Base-by-base conservation (phyloP, 2,329 filamentous ascomycete species). In the Aureobasidium lini region DNA sequence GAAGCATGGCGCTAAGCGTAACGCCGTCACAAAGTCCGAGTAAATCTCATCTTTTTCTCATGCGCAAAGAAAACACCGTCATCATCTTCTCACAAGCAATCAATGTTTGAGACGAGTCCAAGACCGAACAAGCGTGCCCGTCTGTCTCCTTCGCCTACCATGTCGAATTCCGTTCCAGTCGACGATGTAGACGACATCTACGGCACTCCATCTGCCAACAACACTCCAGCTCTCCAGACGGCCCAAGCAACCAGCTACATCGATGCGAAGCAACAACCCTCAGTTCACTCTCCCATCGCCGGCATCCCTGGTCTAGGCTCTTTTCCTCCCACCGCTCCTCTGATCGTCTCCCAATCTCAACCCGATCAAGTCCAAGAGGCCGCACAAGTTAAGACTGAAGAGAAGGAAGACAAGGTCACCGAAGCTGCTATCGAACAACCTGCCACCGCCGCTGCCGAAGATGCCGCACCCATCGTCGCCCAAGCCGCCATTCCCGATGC, bases 181-280 rank as follows among this genome's bases (percentile, higher is more conserved):
- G 67, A 69, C 46, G 69, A 67, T 32, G 68, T 66, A 66, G 66
- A 70, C 57, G 69, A 72, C 56, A 63, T 72, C 46, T 70, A 71
- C 57, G 66, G 62, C 29, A 61, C 52, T 10, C 60, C 60, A n/a
- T 59, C 57, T 13, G 29, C 34, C 46, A 44, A 31, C 32, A 42
- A 36, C n/a, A 59, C 57, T 3, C 57, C 57, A 6, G 40, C 47
- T 11, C 6, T 39, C 8, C 3, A 59, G 28, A 46, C 47, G 11
- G 31, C 40, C 7, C 16, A 31, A 15, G 47, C 57, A 29, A 23
- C 47, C 15, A 39, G 18, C 23, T 59, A 47, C 32, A 1, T 53
- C 28, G 57, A 47, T 10, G 57, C 48, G 16, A 52, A 53, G 40
- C 47, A 50, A 15, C 37, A 29, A 4, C 28, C 37, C n/a, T 34